Percentiles rank a stretch among this genome's conserved stretches.
phyloP scores from a whole-genome alignment of 2,329 filamentous ascomycete genomes.

The Scedosporium minutisporum region DNA sequence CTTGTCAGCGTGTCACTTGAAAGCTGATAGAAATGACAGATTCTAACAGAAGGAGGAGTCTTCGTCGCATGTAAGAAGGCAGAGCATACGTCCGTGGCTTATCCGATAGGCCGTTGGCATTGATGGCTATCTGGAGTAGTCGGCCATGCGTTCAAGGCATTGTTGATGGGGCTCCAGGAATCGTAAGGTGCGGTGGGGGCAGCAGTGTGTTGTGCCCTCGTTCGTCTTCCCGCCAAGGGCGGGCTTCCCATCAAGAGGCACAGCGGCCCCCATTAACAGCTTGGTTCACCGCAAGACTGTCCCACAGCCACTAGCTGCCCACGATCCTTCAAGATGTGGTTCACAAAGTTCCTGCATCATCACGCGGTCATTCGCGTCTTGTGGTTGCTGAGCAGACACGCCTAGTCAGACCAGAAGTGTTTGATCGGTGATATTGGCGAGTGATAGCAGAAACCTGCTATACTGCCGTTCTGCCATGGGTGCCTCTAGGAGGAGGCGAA shows the following conservation, averaged over 20 bases:
- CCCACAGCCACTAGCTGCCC: neutral
- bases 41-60: too few relatives aligned
- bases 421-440: slow-evolving; percentile 3
- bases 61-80: too few relatives aligned
- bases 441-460: slow-evolving; percentile 3
- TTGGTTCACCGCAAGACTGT: neutral
- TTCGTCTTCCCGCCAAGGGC: neutral
- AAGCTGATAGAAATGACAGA: too few relatives aligned
- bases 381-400: neutral
- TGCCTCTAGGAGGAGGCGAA: neutral
- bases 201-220: neutral
- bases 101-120: too few relatives aligned
- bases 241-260: neutral
- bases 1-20: too few relatives aligned
- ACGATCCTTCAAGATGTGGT: neutral
- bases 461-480: neutral
- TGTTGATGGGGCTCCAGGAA: neutral
- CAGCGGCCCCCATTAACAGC: neutral
- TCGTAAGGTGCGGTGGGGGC: neutral
- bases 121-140: neutral
- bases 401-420: neutral
- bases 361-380: slow-evolving; percentile 5
- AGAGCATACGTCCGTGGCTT: too few relatives aligned
- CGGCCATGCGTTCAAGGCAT: neutral
- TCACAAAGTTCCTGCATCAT: slow-evolving; percentile 4